phyloP scores from a whole-genome alignment of 2,329 filamentous ascomycete genomes.

The Lasiodiplodia sp. region DNA sequence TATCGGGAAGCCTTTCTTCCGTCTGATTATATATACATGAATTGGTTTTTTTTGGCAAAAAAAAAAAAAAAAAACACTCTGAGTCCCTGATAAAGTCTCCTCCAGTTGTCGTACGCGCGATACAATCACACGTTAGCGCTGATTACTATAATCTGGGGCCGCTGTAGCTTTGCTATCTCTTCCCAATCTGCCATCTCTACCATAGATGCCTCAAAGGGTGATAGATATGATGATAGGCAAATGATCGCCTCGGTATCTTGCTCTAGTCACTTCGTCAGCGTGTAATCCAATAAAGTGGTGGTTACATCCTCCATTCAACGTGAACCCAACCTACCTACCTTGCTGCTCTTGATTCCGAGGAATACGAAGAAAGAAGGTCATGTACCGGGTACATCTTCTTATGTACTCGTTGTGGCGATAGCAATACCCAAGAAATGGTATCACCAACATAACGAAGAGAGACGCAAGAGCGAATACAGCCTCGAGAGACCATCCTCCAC shows the following conservation, averaged over 20 bases:
- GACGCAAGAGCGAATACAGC: not conserved
- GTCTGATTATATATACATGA: too few relatives aligned
- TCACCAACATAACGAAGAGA: not conserved
- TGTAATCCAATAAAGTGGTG: too few relatives aligned
- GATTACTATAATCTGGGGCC: too few relatives aligned
- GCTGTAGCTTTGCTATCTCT: not conserved
- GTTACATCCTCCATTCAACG: too few relatives aligned
- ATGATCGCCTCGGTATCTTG: not conserved
- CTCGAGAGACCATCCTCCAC: not conserved
- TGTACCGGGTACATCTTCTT: not conserved
- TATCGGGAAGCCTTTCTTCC: too few relatives aligned
- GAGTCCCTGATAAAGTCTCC: too few relatives aligned
- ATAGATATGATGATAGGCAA: not conserved
- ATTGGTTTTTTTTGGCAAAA: too few relatives aligned
- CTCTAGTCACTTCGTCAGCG: not conserved
- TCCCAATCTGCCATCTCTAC: constrained; percentile 1
- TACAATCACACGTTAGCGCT: too few relatives aligned
- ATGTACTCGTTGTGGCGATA: not conserved
- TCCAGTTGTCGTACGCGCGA: too few relatives aligned
- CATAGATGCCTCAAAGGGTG: not conserved
- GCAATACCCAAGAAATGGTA: not conserved
- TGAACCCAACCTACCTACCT: not conserved
- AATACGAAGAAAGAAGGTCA: not conserved
- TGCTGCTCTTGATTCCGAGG: not conserved
- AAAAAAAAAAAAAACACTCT: too few relatives aligned